A percentile compares a stretch with the other conserved stretches of the same genome.
Evolutionary conservation across 2,329 filamentous ascomycete genomes (phyloP).

Genomic region (Diaporthe sp.): DNA sequence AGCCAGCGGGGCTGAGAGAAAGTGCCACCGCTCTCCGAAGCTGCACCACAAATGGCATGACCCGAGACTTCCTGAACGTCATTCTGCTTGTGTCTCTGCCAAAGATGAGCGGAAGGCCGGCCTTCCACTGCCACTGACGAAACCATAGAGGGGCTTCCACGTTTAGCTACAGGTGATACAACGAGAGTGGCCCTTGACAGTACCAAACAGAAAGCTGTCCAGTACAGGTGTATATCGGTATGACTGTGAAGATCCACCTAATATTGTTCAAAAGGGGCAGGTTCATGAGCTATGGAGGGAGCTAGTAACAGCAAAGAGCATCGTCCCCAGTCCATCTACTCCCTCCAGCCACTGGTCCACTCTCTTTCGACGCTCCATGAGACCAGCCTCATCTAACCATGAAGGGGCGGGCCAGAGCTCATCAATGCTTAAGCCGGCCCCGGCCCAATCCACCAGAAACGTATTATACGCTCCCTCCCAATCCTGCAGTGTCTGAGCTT

Average conservation of each 20-base stretch:
- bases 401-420: slow-evolving; percentile 59
- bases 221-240: no score
- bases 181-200: no score
- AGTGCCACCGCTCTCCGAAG: neutral
- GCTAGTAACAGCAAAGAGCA: slow-evolving; percentile 54
- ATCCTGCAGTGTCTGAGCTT: slow-evolving; percentile 44
- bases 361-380: slow-evolving; percentile 47
- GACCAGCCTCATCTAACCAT: slow-evolving; percentile 43
- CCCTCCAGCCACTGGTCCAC: slow-evolving; percentile 61
- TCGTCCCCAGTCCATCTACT: slow-evolving; percentile 64
- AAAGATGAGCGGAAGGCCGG: neutral
- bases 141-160: neutral
- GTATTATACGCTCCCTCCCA: slow-evolving; percentile 58
- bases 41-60: neutral
- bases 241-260: neutral
- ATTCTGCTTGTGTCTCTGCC: neutral
- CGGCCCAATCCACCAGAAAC: slow-evolving; percentile 54
- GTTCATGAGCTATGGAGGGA: neutral
- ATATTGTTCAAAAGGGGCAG: no score
- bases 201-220: no score
- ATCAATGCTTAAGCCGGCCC: slow-evolving; percentile 54
- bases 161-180: no score
- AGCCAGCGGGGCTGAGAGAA: neutral
- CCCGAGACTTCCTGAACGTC: neutral
- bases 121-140: neutral